Evolutionary conservation across 2,329 filamentous ascomycete genomes (phyloP).

Genomic region (Aschersonia sp.): DNA sequence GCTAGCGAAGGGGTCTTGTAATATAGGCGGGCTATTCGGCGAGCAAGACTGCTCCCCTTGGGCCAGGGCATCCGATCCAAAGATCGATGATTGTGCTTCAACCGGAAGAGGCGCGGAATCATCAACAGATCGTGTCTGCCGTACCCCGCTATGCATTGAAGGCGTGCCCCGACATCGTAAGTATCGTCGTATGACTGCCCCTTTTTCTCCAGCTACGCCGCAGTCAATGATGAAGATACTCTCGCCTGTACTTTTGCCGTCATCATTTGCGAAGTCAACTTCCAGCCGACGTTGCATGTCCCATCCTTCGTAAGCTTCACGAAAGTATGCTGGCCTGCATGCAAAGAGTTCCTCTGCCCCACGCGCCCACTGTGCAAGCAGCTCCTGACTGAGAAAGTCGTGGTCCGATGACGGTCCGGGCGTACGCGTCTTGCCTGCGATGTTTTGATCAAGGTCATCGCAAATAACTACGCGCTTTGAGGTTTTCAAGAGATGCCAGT

Average conservation of each 20-base stretch:
- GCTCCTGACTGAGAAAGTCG: constrained; percentile 55
- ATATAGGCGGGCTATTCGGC: too few species aligned
- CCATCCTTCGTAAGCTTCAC: constrained; percentile 69
- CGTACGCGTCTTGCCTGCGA: constrained; percentile 61
- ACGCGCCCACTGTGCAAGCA: constrained; percentile 60
- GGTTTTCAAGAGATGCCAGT: constrained; percentile 68
- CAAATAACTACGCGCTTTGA: constrained; percentile 59
- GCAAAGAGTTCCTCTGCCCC: constrained; percentile 68
- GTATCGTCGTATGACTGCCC: constrained; percentile 28
- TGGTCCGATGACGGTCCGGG: constrained; percentile 63
- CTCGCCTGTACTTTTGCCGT: constrained; percentile 65
- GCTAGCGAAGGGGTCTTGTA: too few species aligned
- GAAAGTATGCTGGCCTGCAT: constrained; percentile 65
- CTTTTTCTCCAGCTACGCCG: constrained; percentile 46
- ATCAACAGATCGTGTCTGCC: not conserved
- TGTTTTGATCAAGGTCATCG: constrained; percentile 58
- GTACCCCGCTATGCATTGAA: not conserved
- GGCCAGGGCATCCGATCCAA: not conserved
- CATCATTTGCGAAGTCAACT: constrained; percentile 78
- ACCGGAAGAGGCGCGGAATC: not conserved
- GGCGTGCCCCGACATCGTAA: constrained; percentile 9
- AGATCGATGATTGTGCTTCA: not conserved
- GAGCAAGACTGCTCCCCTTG: too few species aligned
- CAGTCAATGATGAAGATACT: constrained; percentile 59
- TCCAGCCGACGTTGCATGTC: constrained; percentile 79